Evolutionary conservation across 2,329 filamentous ascomycete species (phyloP).

Genomic region (Xylariaceae sp.): DNA sequence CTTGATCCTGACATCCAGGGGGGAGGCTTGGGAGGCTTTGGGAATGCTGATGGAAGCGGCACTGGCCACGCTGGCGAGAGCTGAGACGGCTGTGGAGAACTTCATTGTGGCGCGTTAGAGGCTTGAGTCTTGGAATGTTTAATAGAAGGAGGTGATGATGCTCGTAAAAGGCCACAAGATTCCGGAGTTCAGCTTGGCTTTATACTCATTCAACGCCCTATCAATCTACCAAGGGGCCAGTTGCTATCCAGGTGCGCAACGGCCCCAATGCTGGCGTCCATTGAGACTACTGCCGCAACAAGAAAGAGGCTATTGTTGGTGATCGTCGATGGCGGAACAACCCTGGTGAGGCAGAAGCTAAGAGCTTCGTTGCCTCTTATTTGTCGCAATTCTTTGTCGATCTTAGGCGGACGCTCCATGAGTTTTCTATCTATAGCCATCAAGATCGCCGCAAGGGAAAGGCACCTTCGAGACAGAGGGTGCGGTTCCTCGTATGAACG

Average conservation of each 20-base stretch:
- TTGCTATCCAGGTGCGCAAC: too few relatives aligned
- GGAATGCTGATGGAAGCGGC: slow-evolving; percentile 26
- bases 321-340: not conserved
- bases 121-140: not conserved
- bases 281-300: not conserved
- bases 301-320: not conserved
- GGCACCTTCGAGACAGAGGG: too few relatives aligned
- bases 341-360: not conserved
- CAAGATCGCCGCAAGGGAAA: too few relatives aligned
- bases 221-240: too few relatives aligned
- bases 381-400: not conserved
- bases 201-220: not conserved
- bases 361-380: not conserved
- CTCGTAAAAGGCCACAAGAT: not conserved
- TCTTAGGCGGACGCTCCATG: too few relatives aligned
- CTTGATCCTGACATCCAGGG: slow-evolving; percentile 41
- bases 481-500: too few relatives aligned
- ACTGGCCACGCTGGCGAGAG: slow-evolving; percentile 31
- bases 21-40: slow-evolving; percentile 36
- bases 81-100: slow-evolving; percentile 30
- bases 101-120: slow-evolving; percentile 33
- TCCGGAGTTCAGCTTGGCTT: not conserved
- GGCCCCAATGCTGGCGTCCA: too few relatives aligned
- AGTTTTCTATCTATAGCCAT: too few relatives aligned
- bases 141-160: not conserved